Evolutionary conservation across 371 early-diverging fungal species (phyloP).

Genomic region (Mucor indicus): DNA sequence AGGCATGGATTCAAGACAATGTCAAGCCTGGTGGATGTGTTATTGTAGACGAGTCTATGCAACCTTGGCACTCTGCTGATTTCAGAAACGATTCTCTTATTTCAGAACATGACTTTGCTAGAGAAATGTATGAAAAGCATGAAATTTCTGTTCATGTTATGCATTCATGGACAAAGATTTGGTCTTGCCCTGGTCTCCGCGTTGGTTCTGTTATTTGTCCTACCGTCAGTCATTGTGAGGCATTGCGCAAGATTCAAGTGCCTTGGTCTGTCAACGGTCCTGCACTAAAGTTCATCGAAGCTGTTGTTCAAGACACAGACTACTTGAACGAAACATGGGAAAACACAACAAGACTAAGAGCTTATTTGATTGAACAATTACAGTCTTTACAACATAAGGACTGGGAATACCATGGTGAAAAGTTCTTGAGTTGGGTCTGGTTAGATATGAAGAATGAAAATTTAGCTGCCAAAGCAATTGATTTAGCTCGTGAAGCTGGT

Average conservation of each 20-base stretch:
- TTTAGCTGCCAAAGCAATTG: constrained; percentile 60
- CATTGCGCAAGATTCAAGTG: constrained; percentile 72
- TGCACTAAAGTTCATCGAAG: constrained; percentile 75
- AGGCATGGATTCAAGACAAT: constrained; percentile 66
- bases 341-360: constrained; percentile 65
- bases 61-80: constrained; percentile 76
- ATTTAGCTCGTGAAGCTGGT: constrained; percentile 68
- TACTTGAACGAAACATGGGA: constrained; percentile 77
- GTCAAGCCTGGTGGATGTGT: constrained; percentile 67
- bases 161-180: constrained; percentile 90
- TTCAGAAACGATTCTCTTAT: constrained; percentile 77
- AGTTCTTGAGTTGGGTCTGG: constrained; percentile 87
- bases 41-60: constrained; percentile 88
- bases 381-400: constrained; percentile 23
- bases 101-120: constrained; percentile 58
- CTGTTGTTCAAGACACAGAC: constrained; percentile 65
- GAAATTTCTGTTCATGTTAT: constrained; percentile 78
- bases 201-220: constrained; percentile 86
- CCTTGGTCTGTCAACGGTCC: constrained; percentile 88
- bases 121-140: constrained; percentile 51
- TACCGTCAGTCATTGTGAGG: constrained; percentile 64
- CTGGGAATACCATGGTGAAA: constrained; percentile 73
- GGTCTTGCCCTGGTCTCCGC: constrained; percentile 87
- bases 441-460: constrained; percentile 58
- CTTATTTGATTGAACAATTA: constrained; percentile 56